These are phyloP conservation scores for Biscogniauxia mediterranea DNA, from an alignment of 2,329 filamentous ascomycete genomes.

Conservation along the genomic window DNA sequence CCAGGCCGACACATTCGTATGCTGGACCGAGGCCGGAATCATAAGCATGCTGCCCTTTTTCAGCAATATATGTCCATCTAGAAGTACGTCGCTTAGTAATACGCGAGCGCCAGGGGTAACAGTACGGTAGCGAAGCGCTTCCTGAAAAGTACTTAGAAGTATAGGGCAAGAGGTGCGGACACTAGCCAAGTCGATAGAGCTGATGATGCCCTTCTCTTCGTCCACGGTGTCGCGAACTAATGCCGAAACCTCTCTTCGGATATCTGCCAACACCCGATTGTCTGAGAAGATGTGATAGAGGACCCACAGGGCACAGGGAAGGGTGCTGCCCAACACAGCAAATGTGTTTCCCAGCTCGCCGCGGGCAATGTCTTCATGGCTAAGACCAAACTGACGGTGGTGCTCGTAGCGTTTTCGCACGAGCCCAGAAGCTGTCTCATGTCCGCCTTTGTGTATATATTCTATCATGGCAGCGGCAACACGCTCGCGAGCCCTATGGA, in stretches of 20 bases:
- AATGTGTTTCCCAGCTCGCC: constrained; percentile 28
- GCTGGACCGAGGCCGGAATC: constrained; percentile 18
- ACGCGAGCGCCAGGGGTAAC: constrained; percentile 21
- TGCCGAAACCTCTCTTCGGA: constrained; percentile 20
- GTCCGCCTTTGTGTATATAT: constrained; percentile 23
- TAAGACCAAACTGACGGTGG: constrained; percentile 18
- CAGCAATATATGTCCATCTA: constrained; percentile 16
- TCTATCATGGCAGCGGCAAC: constrained; percentile 14
- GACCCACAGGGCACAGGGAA: constrained; percentile 12
- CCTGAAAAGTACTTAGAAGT: constrained; percentile 30
- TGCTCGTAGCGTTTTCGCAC: constrained; percentile 24
- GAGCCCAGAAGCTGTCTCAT: constrained; percentile 24
- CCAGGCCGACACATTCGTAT: constrained; percentile 14
- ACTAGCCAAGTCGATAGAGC: constrained; percentile 20
- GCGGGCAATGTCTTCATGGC: constrained; percentile 25
- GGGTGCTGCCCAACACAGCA: constrained; percentile 24
- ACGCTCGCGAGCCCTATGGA: constrained; percentile 13
- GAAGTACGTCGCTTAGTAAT: constrained; percentile 24
- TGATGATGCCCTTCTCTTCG: constrained; percentile 3
- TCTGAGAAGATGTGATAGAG: constrained; percentile 24
- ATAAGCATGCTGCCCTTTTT: constrained; percentile 22
- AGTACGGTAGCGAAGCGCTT: constrained; percentile 26
- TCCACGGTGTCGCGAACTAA: constrained; percentile 10
- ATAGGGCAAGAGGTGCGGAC: constrained; percentile 25
- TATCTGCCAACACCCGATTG: constrained; percentile 17